Conservation (phyloP, 352 stramenopile species). For the Phytophthora vignae region DNA sequence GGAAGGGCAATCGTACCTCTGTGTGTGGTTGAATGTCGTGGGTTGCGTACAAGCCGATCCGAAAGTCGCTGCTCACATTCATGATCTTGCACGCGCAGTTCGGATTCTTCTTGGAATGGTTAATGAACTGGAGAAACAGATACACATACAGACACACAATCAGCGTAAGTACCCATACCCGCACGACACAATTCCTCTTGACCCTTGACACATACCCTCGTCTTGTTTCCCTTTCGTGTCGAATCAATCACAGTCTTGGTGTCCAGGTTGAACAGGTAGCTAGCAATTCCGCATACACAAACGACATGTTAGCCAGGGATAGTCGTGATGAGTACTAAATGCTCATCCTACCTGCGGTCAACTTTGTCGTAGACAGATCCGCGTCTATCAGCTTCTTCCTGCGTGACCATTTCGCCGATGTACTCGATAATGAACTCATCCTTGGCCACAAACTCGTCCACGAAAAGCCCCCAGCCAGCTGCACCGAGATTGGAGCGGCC, state of each 20-base stretch:
- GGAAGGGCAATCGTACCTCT: constrained; percentile 53
- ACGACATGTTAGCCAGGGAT: constrained; percentile 6
- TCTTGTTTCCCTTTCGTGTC: constrained; percentile 96
- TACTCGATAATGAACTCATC: constrained; percentile 97
- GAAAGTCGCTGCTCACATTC: constrained; percentile 92
- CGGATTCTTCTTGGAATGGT: constrained; percentile 78
- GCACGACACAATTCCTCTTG: background rate
- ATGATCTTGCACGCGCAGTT: constrained; percentile 93
- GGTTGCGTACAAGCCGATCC: constrained; percentile 94
- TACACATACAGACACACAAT: background rate
- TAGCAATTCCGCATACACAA: constrained; percentile 63
- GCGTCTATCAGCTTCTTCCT: constrained; percentile 91
- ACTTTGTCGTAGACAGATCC: constrained; percentile 90
- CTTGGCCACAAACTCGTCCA: constrained; percentile 88
- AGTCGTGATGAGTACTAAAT: background rate
- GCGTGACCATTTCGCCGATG: constrained; percentile 93
- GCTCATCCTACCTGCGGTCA: constrained; percentile 64
- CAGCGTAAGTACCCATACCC: background rate
- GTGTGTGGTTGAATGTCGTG: constrained; percentile 89
- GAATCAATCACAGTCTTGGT: constrained; percentile 94
- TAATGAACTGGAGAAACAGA: constrained; percentile 86
- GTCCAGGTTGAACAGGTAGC: constrained; percentile 96
- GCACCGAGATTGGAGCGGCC: constrained; percentile 78
- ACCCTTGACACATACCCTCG: constrained; percentile 48
- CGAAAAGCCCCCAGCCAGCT: constrained; percentile 94